Base-by-base conservation (phyloP, 2,329 filamentous ascomycete genomes). In the Diaporthe helianthi region DNA sequence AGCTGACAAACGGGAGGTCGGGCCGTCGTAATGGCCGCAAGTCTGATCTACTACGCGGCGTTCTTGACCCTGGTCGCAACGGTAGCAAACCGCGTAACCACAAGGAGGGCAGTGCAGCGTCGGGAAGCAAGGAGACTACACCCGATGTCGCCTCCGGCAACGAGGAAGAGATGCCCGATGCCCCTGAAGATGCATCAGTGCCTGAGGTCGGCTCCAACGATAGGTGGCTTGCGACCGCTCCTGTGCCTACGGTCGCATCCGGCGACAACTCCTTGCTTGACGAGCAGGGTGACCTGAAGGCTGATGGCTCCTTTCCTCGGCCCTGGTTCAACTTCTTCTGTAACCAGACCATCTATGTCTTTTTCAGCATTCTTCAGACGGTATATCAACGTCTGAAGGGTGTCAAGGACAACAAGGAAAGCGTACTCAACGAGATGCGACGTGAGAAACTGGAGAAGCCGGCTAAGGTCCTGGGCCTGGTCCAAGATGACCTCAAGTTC, bases 281-380 rank as follows among this genome's bases (percentile, higher is more conserved):
- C 76, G 86, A 83, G 47, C 89, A 87, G 73, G 88, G 85, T 76
- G 89, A 85, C 80, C 87, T 87, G 75, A 95, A 86, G 84, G 92
- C 81, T 71, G 93, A 97, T 71, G 92, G 94, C 64, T 90, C 92
- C 69, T 97, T 96, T 80, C 86, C 87, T 73, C 92, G 94, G 55
- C 89, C 90, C 13, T 90, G 89, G 80, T 97, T 93, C 83, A 95
- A 95, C 77, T 89, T 98, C 78, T 99, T 97, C 82, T 91, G 91
- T 78, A 98, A 98, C 79, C 88, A 93, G 75, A 93, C 92, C 4
- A 91, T 99, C 70, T 97, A 94, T 78, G 94, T 96, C 80, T 98
- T 99, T 85, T 92, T 99, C 83, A 93, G 92, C 74, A 90, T 97
- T 71, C 96, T 99, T 78, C 90, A 97, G 77, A 92, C 92, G n/a